Percentiles rank a stretch among this genome's conserved stretches.
These are phyloP conservation scores for Pseudogymnoascus sp. DNA, from an alignment of 2,329 filamentous ascomycete species.

Conservation along the genomic window DNA sequence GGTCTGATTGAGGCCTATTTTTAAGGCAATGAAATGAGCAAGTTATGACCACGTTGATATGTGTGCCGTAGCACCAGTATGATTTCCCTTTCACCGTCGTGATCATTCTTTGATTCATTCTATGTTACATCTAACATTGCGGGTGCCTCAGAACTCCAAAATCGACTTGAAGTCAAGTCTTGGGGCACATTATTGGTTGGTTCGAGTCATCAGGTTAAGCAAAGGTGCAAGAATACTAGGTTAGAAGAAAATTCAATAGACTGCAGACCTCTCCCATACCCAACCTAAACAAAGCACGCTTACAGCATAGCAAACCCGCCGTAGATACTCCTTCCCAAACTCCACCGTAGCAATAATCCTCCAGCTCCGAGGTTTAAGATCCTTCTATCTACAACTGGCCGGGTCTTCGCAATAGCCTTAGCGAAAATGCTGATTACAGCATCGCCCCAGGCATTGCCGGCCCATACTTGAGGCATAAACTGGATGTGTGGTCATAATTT, in stretches of 20 bases:
- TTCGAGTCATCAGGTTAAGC: background rate
- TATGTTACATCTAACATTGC: background rate
- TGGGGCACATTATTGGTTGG: background rate
- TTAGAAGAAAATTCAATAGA: background rate
- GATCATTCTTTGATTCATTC: background rate
- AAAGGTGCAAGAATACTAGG: background rate
- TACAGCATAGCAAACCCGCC: background rate
- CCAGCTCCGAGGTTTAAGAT: background rate
- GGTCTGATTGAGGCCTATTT: background rate
- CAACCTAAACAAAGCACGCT: background rate
- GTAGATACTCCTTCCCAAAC: background rate
- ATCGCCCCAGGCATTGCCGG: background rate
- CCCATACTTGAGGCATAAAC: background rate
- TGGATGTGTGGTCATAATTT: background rate
- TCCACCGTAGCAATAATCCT: background rate
- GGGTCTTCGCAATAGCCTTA: background rate
- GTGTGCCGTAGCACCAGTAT: background rate
- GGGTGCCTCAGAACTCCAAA: background rate
- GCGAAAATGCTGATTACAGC: background rate
- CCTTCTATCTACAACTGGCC: background rate
- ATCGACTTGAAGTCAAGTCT: too few species aligned
- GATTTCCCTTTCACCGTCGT: background rate
- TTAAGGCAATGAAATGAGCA: background rate
- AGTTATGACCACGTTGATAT: background rate
- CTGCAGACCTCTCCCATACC: background rate